phyloP scores from a whole-genome alignment of 495 filamentous ascomycete genomes.

The Podospora pseudoanserina region DNA sequence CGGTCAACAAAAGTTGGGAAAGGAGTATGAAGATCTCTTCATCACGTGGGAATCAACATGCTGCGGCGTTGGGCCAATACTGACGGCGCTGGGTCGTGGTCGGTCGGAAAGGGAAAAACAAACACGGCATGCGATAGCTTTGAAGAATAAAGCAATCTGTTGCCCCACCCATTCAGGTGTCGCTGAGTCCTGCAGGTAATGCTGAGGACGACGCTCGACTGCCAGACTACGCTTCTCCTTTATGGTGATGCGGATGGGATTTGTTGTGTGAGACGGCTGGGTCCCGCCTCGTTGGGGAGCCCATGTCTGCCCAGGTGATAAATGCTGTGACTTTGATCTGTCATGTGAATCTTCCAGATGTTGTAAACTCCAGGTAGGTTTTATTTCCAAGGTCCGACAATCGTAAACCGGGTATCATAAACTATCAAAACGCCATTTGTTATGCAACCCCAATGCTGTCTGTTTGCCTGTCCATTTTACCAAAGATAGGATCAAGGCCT shows the following conservation, averaged over 20 bases:
- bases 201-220: slow-evolving; percentile 81
- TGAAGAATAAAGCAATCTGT: slow-evolving; percentile 52
- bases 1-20: slow-evolving; percentile 7
- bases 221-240: slow-evolving; percentile 58
- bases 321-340: background rate
- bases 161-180: slow-evolving; percentile 68
- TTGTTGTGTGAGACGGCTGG: background rate
- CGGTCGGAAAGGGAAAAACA: background rate
- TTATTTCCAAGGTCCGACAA: background rate
- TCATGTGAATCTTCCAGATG: background rate
- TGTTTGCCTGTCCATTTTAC: background rate
- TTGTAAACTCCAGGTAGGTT: background rate
- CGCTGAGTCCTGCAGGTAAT: slow-evolving; percentile 65
- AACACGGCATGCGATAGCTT: slow-evolving; percentile 38
- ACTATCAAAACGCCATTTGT: background rate
- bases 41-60: slow-evolving; percentile 18
- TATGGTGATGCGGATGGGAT: slow-evolving; percentile 6
- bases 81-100: slow-evolving; percentile 7
- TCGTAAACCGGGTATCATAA: slow-evolving; percentile 5
- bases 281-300: background rate
- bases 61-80: slow-evolving; percentile 39
- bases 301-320: background rate
- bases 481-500: background rate
- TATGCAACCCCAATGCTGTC: background rate
- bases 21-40: background rate